These are phyloP conservation scores for Spathaspora girioi DNA, from an alignment of 805 yeast species.

Conservation along the genomic window DNA sequence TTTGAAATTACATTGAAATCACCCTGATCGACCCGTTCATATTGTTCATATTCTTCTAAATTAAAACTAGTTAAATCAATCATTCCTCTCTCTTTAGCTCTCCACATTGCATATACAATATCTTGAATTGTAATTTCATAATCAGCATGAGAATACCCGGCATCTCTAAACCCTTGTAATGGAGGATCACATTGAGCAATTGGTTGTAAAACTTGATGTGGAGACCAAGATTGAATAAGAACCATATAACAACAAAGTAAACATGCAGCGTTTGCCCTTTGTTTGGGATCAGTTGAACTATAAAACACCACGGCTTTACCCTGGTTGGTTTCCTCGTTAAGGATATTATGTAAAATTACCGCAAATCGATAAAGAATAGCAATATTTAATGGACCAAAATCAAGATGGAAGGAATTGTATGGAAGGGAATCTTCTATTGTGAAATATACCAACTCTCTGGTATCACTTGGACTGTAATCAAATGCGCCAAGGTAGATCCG, in stretches of 20 bases:
- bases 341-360: constrained; percentile 84
- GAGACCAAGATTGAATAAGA: constrained; percentile 95
- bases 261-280: constrained; percentile 92
- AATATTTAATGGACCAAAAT: constrained; percentile 93
- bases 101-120: constrained; percentile 93
- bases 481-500: constrained; percentile 89
- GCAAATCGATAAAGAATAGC: constrained; percentile 95
- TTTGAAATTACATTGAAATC: constrained; percentile 90
- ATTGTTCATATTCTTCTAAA: constrained; percentile 89
- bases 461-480: constrained; percentile 74
- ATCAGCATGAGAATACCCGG: constrained; percentile 95
- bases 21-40: constrained; percentile 95
- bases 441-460: constrained; percentile 73
- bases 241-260: constrained; percentile 92
- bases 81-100: constrained; percentile 91
- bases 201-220: constrained; percentile 95
- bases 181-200: constrained; percentile 90
- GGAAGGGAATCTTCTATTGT: constrained; percentile 91
- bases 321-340: constrained; percentile 79
- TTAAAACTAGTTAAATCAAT: constrained; percentile 83
- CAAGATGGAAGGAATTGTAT: constrained; percentile 92
- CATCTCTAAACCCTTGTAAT: constrained; percentile 92
- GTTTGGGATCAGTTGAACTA: constrained; percentile 75
- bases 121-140: constrained; percentile 93
- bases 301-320: constrained; percentile 89